Base-by-base conservation (phyloP, 371 early-diverging fungal genomes). In the Massospora cicadina region DNA sequence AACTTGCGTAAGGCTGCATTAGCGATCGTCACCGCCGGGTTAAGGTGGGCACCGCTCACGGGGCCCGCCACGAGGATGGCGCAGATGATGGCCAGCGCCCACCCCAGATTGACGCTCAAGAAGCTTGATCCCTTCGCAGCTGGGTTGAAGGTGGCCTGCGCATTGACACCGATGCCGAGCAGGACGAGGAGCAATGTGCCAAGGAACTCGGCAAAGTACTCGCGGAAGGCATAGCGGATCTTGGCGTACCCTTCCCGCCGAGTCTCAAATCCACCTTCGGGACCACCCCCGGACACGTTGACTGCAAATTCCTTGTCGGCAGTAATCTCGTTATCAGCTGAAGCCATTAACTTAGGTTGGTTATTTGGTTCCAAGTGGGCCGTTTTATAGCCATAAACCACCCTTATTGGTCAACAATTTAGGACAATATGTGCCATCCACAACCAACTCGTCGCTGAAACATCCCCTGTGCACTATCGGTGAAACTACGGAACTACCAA, bases 41-140 rank as follows among this genome's bases (percentile, higher is more conserved):
- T 89, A 60, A 89, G 74, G 70, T 88, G 88, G 29, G 77, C 90
- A 29, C 89, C 88, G n/a, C 87, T 87, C n/a, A 88, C 73, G 68
- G 85, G 84, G 2, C 87, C 86, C 28, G 84, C 73, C 33, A 86
- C 74, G 66, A 80, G 82, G 62, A 88, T 77, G 59, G 78, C 84
- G 3, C 76, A 67, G 62, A 75, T 76, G 57, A 84, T 69, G 7
- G 76, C 83, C 0, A 83, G 68, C 54, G 81, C 84, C 76, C 78
- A 81, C 55, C 81, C 79, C 58, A 84, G 68, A 32, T 76, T 74
- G 65, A 75, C 76, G 43, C 71, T 73, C 60, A 83, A 59, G 69
- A 70, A 79, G 13, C 70, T 71, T 10, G 76, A 65, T 23, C 65
- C 71, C 54, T 55, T 59, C 21, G 10, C 30, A 2, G 65, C 62